Conservation (phyloP, 2,329 filamentous ascomycete genomes). For the Ophiostoma fasciatum region DNA sequence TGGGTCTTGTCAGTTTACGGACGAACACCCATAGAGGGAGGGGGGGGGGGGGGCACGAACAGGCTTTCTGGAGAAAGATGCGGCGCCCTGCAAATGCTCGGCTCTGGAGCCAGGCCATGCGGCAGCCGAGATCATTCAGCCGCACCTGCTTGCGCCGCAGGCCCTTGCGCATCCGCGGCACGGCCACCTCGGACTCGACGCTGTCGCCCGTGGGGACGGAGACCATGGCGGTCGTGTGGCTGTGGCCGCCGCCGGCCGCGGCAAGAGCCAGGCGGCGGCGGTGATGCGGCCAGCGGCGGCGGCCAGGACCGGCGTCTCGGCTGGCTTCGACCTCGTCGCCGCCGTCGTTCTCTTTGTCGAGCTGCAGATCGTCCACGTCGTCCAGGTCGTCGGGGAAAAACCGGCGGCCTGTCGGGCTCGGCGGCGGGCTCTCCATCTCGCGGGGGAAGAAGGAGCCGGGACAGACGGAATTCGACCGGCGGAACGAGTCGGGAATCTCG, state of each 20-base stretch:
- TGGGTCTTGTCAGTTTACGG: constrained; percentile 20
- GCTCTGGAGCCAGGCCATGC: constrained; percentile 95
- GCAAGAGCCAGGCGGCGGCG: neutral
- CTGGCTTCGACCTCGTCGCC: constrained; percentile 36
- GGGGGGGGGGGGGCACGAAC: constrained; percentile 40
- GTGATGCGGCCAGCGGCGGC: constrained; percentile 18
- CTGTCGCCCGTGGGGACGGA: constrained; percentile 48
- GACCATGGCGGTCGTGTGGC: constrained; percentile 28
- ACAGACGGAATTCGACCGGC: constrained; percentile 77
- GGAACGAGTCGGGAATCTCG: constrained; percentile 91
- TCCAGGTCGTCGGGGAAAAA: constrained; percentile 61
- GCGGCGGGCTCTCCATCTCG: constrained; percentile 79
- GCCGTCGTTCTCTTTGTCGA: constrained; percentile 47
- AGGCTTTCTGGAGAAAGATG: constrained; percentile 77
- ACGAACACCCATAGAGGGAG: neutral
- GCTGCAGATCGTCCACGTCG: constrained; percentile 33
- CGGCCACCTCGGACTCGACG: constrained; percentile 52
- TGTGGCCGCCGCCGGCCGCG: constrained; percentile 10
- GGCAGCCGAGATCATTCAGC: constrained; percentile 82
- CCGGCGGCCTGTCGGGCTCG: constrained; percentile 56
- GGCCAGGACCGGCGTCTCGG: constrained; percentile 20
- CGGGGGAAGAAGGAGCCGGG: constrained; percentile 84
- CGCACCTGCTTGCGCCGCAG: constrained; percentile 71
- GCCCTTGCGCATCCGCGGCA: constrained; percentile 57
- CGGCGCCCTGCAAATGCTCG: constrained; percentile 76